Evolutionary conservation across 805 yeast genomes (phyloP), one percentile per base, ranked within the genome.

Genomic region (Candida wancherniae): DNA sequence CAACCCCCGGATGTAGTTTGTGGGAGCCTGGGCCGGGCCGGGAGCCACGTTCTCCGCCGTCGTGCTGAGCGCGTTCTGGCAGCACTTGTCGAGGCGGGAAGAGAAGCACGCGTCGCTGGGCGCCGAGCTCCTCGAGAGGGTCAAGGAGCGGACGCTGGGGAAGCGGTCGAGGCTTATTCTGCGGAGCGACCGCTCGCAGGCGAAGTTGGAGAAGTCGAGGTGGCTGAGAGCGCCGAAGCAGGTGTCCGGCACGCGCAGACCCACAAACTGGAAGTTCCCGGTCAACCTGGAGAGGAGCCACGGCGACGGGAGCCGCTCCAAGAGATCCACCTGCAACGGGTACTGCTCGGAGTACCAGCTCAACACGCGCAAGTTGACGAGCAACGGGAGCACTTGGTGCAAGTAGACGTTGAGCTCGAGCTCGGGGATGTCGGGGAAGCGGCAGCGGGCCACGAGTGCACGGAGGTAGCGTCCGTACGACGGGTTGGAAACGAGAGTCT

Each of bases 361-460:
- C 16, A 44, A 24, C 15, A 29, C 31, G 17, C 21, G 27, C n/a
- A 44, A 19, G 19, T 26, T 30, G 11, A n/a, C 13, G 3, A 42
- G 29, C 8, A 10, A 9, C 3, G 47, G 48, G 18, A 42, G 28
- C 1, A 37, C 19, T 6, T 19, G 18, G 10, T 7, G 14, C 26
- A 39, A 32, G 27, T 24, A 33, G 15, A 14, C 20, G 20, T 19
- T 24, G 9, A 39, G 28, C 12, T 42, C 48, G 21, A 29, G 31
- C 18, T 30, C 26, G 2, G 45, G 41, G 14, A 42, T 37, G 17
- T 44, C 46, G 3, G 48, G 48, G 26, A 40, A 25, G 13, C 27
- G 24, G 21, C 28, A 33, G 5, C 26, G 28, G 11, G 34, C 41
- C 17, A 33, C 36, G 9, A 44, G 15, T 5, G 13, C 16, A 15